phyloP scores from a whole-genome alignment of 306 rosid genomes.

The Prunus davidiana region DNA sequence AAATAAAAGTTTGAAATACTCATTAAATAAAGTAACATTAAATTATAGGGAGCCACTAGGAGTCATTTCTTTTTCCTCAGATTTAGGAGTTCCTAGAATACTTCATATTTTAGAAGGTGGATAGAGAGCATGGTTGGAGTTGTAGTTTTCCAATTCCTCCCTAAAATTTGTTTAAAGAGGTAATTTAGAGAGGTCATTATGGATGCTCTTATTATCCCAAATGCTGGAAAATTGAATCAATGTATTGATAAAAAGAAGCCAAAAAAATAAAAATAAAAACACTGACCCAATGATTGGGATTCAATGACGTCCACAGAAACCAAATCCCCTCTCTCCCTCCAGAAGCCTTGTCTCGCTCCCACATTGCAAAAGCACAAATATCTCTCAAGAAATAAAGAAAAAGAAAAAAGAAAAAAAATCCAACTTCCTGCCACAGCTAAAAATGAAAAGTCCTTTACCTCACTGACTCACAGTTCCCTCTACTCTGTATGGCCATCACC shows the following conservation, averaged over 20 bases:
- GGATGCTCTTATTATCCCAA: too few species aligned
- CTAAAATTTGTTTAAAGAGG: too few species aligned
- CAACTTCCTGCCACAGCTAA: background rate
- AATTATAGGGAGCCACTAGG: too few species aligned
- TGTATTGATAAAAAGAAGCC: background rate
- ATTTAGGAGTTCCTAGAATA: too few species aligned
- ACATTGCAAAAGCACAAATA: slow-evolving; percentile 15
- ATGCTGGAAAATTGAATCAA: background rate
- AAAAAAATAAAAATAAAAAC: background rate
- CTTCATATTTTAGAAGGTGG: too few species aligned
- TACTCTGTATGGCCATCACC: slow-evolving; percentile 45
- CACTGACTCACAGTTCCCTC: background rate
- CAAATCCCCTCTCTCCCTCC: slow-evolving; percentile 12
- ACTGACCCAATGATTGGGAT: background rate
- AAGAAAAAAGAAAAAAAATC: background rate
- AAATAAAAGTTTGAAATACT: too few species aligned
- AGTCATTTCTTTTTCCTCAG: too few species aligned
- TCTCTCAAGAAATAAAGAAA: background rate
- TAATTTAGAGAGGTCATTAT: too few species aligned
- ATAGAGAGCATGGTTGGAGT: too few species aligned
- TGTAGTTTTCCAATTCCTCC: too few species aligned
- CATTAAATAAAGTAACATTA: too few species aligned
- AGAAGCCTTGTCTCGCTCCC: slow-evolving; percentile 8
- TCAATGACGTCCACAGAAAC: slow-evolving; percentile 35
- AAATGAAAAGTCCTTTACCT: background rate